Base-by-base conservation (phyloP, 768 basidiomycete species). In the Tephrocybe sp. region DNA sequence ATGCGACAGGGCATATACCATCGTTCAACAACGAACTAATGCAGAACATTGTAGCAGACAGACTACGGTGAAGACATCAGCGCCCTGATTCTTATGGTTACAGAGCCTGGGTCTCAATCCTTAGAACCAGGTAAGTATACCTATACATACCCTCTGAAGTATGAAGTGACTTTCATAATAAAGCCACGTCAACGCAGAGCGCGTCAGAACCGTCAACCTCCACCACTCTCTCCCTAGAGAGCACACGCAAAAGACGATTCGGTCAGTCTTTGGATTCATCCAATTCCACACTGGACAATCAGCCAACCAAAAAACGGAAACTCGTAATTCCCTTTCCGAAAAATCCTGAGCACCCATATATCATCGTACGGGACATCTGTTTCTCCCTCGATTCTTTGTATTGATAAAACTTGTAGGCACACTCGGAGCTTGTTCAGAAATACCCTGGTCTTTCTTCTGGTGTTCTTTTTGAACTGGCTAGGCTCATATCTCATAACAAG, bases 381-480 rank as follows among this genome's bases (percentile, higher is more conserved):
- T 11, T 38, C 21, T 49, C 34, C 4, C 2, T 19, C 28, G 15
- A 19, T 31, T 38, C 19, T n/a, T 15, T 13, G 30, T 7, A 3
- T 16, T n/a, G 12, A 45, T 9, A 19, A 18, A 24, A 44, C 26
- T 13, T 39, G n/a, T 19, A 64, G 63, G 56, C 62, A 15, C 37
- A 52, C 15, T 56, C 50, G 12, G 5, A 28, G 2, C 6, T 22
- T 9, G 30, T 61, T 21, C 51, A 63, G 47, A 34, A 49, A 9
- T 30, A 44, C 18, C 44, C 55, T 15, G 49, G 54, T 2, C 49
- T 75, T 3, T 56, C 68, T 0, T 73, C 61, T 53, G 77, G 78
- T 3, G 75, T 75, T 1, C 76, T 74, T 44, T 83, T 72, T 64
- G 78, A 82, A 55, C 60, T 84, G n/a, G 78, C 73, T 0, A 70